phyloP scores from a whole-genome alignment of 1,139 yeast genomes.

The Protomyces gravidus region DNA sequence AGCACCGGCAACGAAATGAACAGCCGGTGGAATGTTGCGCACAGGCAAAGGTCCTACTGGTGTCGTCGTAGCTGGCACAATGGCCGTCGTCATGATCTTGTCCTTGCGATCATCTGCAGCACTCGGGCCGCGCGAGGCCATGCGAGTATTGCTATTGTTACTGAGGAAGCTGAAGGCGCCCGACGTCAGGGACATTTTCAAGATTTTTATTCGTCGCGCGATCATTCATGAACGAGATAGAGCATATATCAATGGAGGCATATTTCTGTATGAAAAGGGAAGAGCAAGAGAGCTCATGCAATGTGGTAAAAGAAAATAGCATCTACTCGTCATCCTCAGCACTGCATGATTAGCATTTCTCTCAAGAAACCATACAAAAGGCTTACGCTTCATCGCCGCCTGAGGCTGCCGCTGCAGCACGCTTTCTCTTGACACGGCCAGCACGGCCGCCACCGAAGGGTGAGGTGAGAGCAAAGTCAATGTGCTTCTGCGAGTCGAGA shows the following conservation, averaged over 20 bases:
- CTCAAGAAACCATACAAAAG: slow-evolving; percentile 32
- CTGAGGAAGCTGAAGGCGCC: too few relatives aligned
- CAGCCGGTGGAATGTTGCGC: neutral
- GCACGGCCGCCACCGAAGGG: slow-evolving; percentile 99
- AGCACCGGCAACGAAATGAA: neutral
- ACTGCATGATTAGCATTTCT: slow-evolving; percentile 59
- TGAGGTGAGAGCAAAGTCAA: slow-evolving; percentile 97
- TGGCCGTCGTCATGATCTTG: neutral
- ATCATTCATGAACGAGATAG: neutral
- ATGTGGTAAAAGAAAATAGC: neutral
- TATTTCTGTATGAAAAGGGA: neutral
- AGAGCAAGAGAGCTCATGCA: neutral
- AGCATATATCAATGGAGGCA: neutral
- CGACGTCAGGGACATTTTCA: too few relatives aligned
- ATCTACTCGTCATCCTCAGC: slow-evolving; percentile 52
- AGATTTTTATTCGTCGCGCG: too few relatives aligned
- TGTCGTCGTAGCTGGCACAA: neutral
- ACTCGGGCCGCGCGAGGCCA: neutral
- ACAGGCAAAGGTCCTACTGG: neutral
- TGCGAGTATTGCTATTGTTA: neutral
- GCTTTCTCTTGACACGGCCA: slow-evolving; percentile 99
- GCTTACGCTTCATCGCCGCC: slow-evolving; percentile 41
- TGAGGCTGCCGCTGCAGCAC: slow-evolving; percentile 50
- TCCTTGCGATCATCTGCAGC: neutral
- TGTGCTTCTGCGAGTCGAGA: slow-evolving; percentile 99